Base-by-base conservation (phyloP, 140 eudicot species). In the Ambrosia hybrid region DNA sequence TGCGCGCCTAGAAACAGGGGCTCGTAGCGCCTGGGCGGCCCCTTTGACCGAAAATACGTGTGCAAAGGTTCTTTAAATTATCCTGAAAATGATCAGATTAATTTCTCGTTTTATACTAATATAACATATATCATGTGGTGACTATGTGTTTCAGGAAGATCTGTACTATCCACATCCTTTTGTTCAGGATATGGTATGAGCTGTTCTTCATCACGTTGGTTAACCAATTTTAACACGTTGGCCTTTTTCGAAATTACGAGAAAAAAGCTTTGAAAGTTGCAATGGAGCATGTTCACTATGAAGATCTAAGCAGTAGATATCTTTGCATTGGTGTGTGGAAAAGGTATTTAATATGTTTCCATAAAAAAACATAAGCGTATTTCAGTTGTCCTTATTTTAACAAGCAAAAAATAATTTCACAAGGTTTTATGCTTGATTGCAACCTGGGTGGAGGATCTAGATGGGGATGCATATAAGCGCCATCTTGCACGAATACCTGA, bases 401-500 rank as follows among this genome's bases (percentile, higher is more conserved):
- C 57, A 26, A 33, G 1, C 9, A 1, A 3, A 26, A 51, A 12
- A 13, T n/a, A 17, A 77, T 77, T 8, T 39, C 12, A 4, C n/a
- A 14, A 83, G 86, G 86, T 81, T 8, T 43, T 81, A 60, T 73
- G 89, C 49, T 39, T 84, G 65, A 49, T 87, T 66, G 87, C 87
- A 45, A 73, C 84, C 9, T 87, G 89, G 89, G 94, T 77, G 34
- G 90, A 87, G 65, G 90, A 84, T 69, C 90, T 90, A 1, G 76
- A 78, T 45, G 77, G 85, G 16, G 90, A 84, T 46, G 86, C 88
- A 6, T 89, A 78, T 80, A 84, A 70, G 43, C 79, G 73, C 2
- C 96, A 89, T 82, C 86, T 89, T 57, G 90, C 90, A 37, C 74
- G 92, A 51, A 74, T 89, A 41, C 92, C 86, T 0, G 94, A 87